Base-by-base conservation (phyloP, 2,329 filamentous ascomycete species). In the Hymenoscyphus salicellus region DNA sequence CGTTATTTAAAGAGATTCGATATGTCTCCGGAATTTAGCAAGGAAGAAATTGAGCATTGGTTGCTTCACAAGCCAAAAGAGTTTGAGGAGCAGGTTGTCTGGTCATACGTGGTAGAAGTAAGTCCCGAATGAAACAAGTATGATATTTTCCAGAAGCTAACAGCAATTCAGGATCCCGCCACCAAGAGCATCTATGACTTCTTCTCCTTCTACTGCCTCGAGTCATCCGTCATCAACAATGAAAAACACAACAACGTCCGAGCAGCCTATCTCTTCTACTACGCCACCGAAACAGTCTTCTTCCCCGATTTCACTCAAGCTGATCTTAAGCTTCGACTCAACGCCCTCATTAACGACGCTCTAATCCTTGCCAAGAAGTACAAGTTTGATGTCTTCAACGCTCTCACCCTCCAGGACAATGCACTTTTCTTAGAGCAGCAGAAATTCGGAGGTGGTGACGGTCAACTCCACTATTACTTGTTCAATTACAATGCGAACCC, bases 261-360 rank as follows among this genome's bases (percentile, higher is more conserved):
- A 70, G 95, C 94, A 3, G 95, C 95, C 33, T 99, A 99, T 78
- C 85, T 98, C 63, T 99, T 94, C 81, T 99, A 99, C 83, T 99
- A 99, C 76, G 95, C 91, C 64, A 90, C 90, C 6, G 92, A 97
- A 73, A 81, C 85, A 5, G 94, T 89, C 11, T 90, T 97, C 69
- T 75, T 79, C 2, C 78, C 81, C 55, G 81, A 86, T 4, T 73
- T 81, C 8, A 79, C 86, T 72, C 83, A 80, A 70, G 63, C 77
- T 17, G 86, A 86, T 33, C 83, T 96, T 70, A 93, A 93, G 79
- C 80, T 83, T n/a, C 88, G 94, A 30, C 84, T 99, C 68, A 93
- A 96, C 76, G 79, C 83, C 55, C 82, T 99, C 68, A 85, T 96
- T 65, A 87, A 89, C 71, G 95, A 99, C 76, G 91, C 91, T 0